Conservation (phyloP, 345 rosid genomes). For the Luvunga scandens region DNA sequence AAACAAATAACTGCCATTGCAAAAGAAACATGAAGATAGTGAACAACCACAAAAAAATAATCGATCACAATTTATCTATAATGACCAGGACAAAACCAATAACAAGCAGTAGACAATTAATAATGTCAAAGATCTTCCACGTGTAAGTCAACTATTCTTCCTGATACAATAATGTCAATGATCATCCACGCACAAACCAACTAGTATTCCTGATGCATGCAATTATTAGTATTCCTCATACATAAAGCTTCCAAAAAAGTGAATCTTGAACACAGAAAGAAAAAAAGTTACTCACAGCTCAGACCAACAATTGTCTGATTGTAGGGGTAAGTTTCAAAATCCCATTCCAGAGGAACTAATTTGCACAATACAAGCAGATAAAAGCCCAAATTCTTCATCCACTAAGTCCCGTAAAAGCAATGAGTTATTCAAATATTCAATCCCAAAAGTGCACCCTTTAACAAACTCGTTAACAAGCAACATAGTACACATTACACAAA, state of each 20-base stretch:
- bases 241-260: background rate
- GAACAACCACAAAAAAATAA: background rate
- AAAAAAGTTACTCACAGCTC: background rate
- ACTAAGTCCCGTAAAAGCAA: background rate
- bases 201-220: background rate
- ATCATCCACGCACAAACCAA: background rate
- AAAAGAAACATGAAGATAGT: conserved; percentile 2
- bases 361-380: background rate
- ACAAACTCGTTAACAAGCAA: background rate
- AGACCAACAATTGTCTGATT: background rate
- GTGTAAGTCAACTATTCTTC: background rate
- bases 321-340: background rate
- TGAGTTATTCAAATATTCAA: background rate
- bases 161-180: background rate
- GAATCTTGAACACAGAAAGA: background rate
- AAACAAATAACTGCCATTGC: conserved; percentile 49
- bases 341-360: background rate
- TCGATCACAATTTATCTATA: background rate
- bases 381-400: background rate
- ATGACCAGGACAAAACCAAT: background rate
- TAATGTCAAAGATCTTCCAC: background rate
- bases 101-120: background rate
- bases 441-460: background rate
- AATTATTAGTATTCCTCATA: background rate
- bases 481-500: background rate